Percentiles rank a stretch among this genome's conserved stretches.
Conservation (phyloP, 1,139 yeast species). For the Nakaseomyces glabratus region DNA sequence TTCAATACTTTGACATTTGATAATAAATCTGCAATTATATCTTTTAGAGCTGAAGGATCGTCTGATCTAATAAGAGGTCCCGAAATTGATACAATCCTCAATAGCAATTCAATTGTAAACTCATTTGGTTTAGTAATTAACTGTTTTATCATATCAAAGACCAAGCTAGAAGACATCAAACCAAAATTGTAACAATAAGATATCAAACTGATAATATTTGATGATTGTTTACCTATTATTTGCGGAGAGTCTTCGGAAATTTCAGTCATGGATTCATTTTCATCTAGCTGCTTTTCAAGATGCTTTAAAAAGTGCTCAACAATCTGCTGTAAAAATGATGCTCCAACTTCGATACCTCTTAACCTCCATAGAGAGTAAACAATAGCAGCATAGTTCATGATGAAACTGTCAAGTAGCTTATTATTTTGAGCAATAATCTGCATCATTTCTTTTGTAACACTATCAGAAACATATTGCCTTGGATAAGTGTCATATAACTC, state of each 20-base stretch:
- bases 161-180: conserved; percentile 58
- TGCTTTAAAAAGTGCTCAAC: conserved; percentile 53
- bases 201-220: conserved; percentile 64
- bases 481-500: conserved; percentile 56
- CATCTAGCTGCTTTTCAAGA: conserved; percentile 24
- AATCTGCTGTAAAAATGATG: conserved; percentile 67
- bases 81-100: conserved; percentile 61
- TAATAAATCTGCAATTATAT: conserved; percentile 56
- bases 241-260: conserved; percentile 24
- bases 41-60: conserved; percentile 79
- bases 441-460: conserved; percentile 51
- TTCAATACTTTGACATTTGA: conserved; percentile 36
- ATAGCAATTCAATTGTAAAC: conserved; percentile 63
- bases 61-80: conserved; percentile 85
- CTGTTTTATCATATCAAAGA: conserved; percentile 64
- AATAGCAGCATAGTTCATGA: conserved; percentile 71
- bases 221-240: conserved; percentile 42
- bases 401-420: conserved; percentile 65
- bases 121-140: conserved; percentile 57
- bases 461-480: conserved; percentile 66
- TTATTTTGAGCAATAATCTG: conserved; percentile 62
- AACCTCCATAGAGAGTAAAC: conserved; percentile 65
- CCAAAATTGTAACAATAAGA: conserved; percentile 74
- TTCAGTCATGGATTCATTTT: conserved; percentile 15
- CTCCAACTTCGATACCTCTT: conserved; percentile 89